Base-by-base conservation (phyloP, 2,329 filamentous ascomycete species). In the Cytospora leucostoma region DNA sequence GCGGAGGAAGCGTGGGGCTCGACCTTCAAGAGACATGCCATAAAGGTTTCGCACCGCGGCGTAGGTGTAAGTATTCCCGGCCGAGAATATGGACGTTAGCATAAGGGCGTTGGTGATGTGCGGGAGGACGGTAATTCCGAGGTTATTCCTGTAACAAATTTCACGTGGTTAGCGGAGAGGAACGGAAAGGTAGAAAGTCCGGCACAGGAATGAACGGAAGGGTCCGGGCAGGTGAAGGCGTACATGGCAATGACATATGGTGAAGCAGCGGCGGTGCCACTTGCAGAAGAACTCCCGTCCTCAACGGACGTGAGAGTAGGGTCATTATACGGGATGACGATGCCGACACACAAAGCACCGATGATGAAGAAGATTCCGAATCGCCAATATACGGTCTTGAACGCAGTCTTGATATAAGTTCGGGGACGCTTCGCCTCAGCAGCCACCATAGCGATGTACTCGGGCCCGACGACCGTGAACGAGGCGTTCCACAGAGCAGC, bases 381-480 rank as follows among this genome's bases (percentile, higher is more conserved):
- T 52, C 90, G 85, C 72, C 87, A 89, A 75, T 91, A 91, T 7
- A 91, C 87, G 0, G 86, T 87, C 70, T 90, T 91, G 77, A 85
- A 92, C 1, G 89, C 89, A 54, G 81, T 82, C 37, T 88, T 88
- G 74, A 93, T 83, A 55, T 84, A 83, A 12, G 75, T 77, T 5
- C 87, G 82, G 0, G 88, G 88, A 65, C 87, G 84, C 69, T 88
- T 79, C 2, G 87, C 82, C 73, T 91, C 88, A 54, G 88, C 89
- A 15, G 91, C 87, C 1, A 90, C 91, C 70, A 85, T 87, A 37
- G 82, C 81, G 50, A 90, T 84, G 68, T 89, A 90, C 69, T 90
- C 88, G 2, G 87, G 87, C 0, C 88, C 88, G 33, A 85, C 84
- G 60, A 89, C 81, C 17, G 83, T 85, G 72, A 88, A 89, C 61